Conservation (phyloP, 805 yeast species). For the Suhomyces faveliae region DNA sequence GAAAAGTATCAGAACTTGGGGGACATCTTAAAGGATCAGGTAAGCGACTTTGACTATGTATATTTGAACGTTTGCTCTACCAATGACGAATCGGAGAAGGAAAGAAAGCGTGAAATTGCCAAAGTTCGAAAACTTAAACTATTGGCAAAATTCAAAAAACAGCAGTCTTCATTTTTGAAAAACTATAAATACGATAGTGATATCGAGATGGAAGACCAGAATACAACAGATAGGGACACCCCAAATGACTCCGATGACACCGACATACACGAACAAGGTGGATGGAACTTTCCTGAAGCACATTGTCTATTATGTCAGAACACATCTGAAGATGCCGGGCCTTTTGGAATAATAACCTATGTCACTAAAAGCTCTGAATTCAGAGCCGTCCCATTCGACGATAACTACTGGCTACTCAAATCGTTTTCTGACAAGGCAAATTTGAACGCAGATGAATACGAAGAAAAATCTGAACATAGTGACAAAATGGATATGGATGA, state of each 20-base stretch:
- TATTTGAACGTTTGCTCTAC: slow-evolving; percentile 12
- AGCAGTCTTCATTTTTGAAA: slow-evolving; percentile 73
- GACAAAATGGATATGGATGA: slow-evolving; percentile 11
- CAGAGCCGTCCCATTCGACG: slow-evolving; percentile 61
- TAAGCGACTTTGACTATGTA: slow-evolving; percentile 23
- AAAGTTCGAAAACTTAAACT: slow-evolving; percentile 67
- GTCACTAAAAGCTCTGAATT: slow-evolving; percentile 58
- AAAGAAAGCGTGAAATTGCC: slow-evolving; percentile 65
- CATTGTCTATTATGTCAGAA: slow-evolving; percentile 83
- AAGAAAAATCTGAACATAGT: slow-evolving; percentile 24
- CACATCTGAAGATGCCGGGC: slow-evolving; percentile 61
- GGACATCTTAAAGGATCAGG: slow-evolving; percentile 16
- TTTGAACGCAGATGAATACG: slow-evolving; percentile 36
- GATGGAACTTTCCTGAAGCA: slow-evolving; percentile 70
- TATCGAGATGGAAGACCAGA: slow-evolving; percentile 39
- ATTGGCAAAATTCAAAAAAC: slow-evolving; percentile 74
- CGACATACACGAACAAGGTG: slow-evolving; percentile 7
- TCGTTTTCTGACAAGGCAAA: slow-evolving; percentile 52
- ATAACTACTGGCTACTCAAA: slow-evolving; percentile 62
- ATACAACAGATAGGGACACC: not conserved
- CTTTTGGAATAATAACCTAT: slow-evolving; percentile 73
- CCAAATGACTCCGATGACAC: not conserved
- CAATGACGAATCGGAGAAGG: slow-evolving; percentile 39
- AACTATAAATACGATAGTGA: slow-evolving; percentile 42
- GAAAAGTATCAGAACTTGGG: slow-evolving; percentile 22